phyloP scores from a whole-genome alignment of 2,329 filamentous ascomycete species.

The Penicillium sp. region DNA sequence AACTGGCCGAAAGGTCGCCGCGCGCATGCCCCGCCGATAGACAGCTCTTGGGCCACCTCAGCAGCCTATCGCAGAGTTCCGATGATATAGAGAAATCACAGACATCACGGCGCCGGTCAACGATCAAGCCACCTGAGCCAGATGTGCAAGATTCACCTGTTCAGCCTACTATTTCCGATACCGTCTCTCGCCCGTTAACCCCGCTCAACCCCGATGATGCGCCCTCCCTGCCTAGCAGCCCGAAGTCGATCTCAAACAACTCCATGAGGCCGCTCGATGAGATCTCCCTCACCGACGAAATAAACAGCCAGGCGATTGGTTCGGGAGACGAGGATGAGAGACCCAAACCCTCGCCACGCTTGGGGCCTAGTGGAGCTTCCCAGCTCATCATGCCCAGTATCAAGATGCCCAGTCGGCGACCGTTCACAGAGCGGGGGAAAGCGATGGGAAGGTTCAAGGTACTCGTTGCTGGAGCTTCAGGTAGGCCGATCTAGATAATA shows the following conservation, averaged over 20 bases:
- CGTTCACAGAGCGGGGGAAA: constrained; percentile 87
- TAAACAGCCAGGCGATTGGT: constrained; percentile 58
- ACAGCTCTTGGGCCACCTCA: neutral
- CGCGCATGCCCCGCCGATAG: constrained; percentile 18
- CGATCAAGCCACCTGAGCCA: constrained; percentile 32
- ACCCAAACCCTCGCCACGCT: constrained; percentile 28
- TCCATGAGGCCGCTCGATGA: constrained; percentile 64
- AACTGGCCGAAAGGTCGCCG: constrained; percentile 14
- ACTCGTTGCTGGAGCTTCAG: constrained; percentile 79
- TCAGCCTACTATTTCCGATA: constrained; percentile 27
- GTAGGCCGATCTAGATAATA: constrained; percentile 50
- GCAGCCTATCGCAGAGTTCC: constrained; percentile 8
- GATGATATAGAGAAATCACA: constrained; percentile 28
- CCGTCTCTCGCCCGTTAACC: constrained; percentile 49
- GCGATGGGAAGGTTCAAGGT: constrained; percentile 84
- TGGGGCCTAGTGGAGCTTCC: constrained; percentile 46
- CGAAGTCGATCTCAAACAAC: constrained; percentile 62
- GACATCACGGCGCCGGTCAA: constrained; percentile 36
- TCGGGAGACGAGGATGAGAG: constrained; percentile 62
- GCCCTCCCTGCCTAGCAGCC: constrained; percentile 61
- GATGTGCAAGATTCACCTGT: constrained; percentile 21
- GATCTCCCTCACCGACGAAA: constrained; percentile 59
- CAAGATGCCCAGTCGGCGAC: constrained; percentile 82
- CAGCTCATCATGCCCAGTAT: constrained; percentile 99
- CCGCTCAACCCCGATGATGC: constrained; percentile 55